These are phyloP conservation scores for Tubosaeta sp. DNA, from an alignment of 768 basidiomycete species.

Conservation along the genomic window DNA sequence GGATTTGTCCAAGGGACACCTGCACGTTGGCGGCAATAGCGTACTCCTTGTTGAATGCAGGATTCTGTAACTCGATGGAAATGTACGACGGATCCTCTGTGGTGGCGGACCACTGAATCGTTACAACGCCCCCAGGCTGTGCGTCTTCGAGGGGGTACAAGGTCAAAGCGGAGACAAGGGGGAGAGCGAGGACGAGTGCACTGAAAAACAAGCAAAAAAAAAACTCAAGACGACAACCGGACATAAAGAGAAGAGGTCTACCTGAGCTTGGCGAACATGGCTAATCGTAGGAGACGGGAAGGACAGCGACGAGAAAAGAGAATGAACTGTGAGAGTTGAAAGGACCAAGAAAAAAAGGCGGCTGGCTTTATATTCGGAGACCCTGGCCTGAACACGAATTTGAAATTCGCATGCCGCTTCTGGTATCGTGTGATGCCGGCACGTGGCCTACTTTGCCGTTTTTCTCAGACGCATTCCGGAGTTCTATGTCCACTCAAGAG, in stretches of 20 bases:
- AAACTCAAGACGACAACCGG: no score
- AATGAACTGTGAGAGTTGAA: conserved; percentile 14
- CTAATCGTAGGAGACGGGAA: conserved; percentile 19
- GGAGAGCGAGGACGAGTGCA: conserved; percentile 43
- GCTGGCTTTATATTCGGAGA: conserved; percentile 20
- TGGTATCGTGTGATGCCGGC: conserved; percentile 22
- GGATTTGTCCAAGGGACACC: conserved; percentile 31
- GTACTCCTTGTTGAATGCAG: conserved; percentile 46
- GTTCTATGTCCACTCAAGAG: conserved; percentile 9
- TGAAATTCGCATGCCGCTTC: conserved; percentile 19
- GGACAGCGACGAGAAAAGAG: not conserved
- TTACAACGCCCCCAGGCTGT: conserved; percentile 32
- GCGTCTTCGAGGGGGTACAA: conserved; percentile 35
- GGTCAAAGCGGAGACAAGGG: conserved; percentile 41
- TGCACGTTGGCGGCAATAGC: conserved; percentile 55
- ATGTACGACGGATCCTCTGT: conserved; percentile 40
- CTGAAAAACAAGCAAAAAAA: conserved; percentile 19
- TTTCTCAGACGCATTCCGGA: conserved; percentile 12
- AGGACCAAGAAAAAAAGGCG: not conserved
- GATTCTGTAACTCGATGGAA: conserved; percentile 46
- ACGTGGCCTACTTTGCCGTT: conserved; percentile 4
- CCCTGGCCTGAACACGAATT: conserved; percentile 4
- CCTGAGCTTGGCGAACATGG: conserved; percentile 52
- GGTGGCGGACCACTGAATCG: conserved; percentile 44
- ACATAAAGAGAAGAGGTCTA: conserved; percentile 18